A percentile compares a stretch with the other conserved stretches of the same genome.
phyloP scores from a whole-genome alignment of 306 rosid species.

The Nissolia schottii region DNA sequence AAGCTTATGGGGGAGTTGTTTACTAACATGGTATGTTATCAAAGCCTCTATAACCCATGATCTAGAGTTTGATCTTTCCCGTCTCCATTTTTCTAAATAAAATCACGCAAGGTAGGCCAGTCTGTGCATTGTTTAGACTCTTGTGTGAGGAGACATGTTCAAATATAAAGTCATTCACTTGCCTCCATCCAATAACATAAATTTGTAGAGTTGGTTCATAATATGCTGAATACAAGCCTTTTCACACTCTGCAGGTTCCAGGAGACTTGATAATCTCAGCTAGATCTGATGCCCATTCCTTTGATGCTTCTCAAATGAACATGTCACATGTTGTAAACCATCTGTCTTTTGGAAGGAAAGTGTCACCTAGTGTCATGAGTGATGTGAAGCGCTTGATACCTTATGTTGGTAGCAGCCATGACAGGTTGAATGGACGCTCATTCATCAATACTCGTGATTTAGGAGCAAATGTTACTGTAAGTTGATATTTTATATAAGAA shows the following conservation, averaged over 20 bases:
- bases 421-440: slow-evolving; percentile 76
- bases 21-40: too few relatives aligned
- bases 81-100: too few relatives aligned
- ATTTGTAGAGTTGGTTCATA: too few relatives aligned
- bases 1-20: too few relatives aligned
- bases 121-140: too few relatives aligned
- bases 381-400: slow-evolving; percentile 84
- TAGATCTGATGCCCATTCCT: slow-evolving; percentile 84
- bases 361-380: slow-evolving; percentile 61
- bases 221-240: slow-evolving; percentile 20
- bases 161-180: too few relatives aligned
- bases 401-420: slow-evolving; percentile 75
- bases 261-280: slow-evolving; percentile 84
- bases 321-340: slow-evolving; percentile 88
- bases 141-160: too few relatives aligned
- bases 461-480: slow-evolving; percentile 90
- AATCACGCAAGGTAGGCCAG: too few relatives aligned
- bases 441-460: slow-evolving; percentile 71
- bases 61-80: too few relatives aligned
- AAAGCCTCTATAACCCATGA: too few relatives aligned
- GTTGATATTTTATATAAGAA: slow-evolving; percentile 27
- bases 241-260: slow-evolving; percentile 68
- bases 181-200: too few relatives aligned
- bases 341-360: slow-evolving; percentile 77
- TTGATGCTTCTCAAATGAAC: slow-evolving; percentile 91